Evolutionary conservation across 768 basidiomycete species (phyloP).

Genomic region (Panellus pusillus): DNA sequence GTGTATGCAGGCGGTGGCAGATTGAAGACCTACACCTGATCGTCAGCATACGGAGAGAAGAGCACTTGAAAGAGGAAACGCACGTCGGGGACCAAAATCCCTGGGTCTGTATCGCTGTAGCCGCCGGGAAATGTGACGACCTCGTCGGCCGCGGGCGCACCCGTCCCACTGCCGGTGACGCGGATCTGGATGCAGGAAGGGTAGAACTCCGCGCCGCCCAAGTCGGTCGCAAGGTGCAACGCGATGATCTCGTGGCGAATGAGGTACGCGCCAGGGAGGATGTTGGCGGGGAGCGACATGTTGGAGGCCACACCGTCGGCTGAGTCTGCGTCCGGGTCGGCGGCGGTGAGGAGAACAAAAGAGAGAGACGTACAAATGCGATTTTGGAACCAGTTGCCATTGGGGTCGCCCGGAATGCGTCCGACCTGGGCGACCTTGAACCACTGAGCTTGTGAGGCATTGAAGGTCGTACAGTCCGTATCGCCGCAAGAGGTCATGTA

Average conservation of each 20-base stretch:
- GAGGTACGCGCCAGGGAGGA: constrained; percentile 51
- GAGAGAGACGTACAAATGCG: constrained; percentile 32
- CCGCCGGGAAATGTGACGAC: constrained; percentile 53
- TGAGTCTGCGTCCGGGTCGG: neutral
- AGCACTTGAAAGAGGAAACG: too few species aligned
- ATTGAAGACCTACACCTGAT: constrained; percentile 32
- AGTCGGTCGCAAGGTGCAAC: constrained; percentile 44
- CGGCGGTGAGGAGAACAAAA: neutral
- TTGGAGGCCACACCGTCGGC: constrained; percentile 24
- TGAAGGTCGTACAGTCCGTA: constrained; percentile 44
- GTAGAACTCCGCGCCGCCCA: constrained; percentile 63
- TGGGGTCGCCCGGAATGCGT: constrained; percentile 28
- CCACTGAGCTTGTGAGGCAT: constrained; percentile 44
- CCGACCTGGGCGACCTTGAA: constrained; percentile 50
- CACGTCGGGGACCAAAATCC: constrained; percentile 45
- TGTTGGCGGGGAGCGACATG: constrained; percentile 34
- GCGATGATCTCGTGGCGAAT: constrained; percentile 60
- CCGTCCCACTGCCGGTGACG: constrained; percentile 40
- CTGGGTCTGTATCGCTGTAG: constrained; percentile 53
- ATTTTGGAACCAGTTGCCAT: constrained; percentile 37
- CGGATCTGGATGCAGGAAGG: constrained; percentile 50
- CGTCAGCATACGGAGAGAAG: too few species aligned
- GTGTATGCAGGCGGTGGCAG: constrained; percentile 28
- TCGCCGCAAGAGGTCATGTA: constrained; percentile 50
- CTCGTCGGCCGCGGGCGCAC: constrained; percentile 32